A percentile compares a stretch with the other conserved stretches of the same genome.
phyloP scores from a whole-genome alignment of 2,329 filamentous ascomycete genomes.

The Aspergillus fumigatus region DNA sequence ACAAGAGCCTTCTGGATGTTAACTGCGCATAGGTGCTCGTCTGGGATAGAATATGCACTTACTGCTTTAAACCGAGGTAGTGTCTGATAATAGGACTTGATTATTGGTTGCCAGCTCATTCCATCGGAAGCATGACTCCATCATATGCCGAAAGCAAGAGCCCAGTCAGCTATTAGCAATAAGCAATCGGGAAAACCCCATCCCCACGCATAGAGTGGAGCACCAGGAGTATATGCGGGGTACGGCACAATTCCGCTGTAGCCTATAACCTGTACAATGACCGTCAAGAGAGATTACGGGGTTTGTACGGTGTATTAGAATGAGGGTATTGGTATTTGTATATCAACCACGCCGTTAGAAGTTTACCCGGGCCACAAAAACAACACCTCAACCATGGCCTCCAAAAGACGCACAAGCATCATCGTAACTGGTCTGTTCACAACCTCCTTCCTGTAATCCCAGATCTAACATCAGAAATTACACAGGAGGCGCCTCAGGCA shows the following conservation, averaged over 20 bases:
- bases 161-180: not conserved
- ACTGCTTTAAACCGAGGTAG: not conserved
- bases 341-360: not conserved
- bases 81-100: not conserved
- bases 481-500: slow-evolving; percentile 34
- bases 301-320: too few relatives aligned
- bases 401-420: slow-evolving; percentile 25
- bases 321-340: not conserved
- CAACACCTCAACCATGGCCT: not conserved
- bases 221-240: not conserved
- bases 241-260: not conserved
- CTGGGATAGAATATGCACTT: not conserved
- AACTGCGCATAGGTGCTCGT: slow-evolving; percentile 23
- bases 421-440: slow-evolving; percentile 23
- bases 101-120: not conserved
- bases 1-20: slow-evolving; percentile 32
- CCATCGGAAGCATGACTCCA: not conserved
- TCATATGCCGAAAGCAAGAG: not conserved
- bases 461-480: not conserved
- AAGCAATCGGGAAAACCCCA: not conserved
- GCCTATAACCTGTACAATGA: not conserved
- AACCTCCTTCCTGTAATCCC: not conserved
- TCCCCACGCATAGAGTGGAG: not conserved
- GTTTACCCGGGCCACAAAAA: not conserved
- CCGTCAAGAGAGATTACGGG: not conserved